Evolutionary conservation across 257 asterid genomes (phyloP).

Genomic region (Anisodus acutangulus): DNA sequence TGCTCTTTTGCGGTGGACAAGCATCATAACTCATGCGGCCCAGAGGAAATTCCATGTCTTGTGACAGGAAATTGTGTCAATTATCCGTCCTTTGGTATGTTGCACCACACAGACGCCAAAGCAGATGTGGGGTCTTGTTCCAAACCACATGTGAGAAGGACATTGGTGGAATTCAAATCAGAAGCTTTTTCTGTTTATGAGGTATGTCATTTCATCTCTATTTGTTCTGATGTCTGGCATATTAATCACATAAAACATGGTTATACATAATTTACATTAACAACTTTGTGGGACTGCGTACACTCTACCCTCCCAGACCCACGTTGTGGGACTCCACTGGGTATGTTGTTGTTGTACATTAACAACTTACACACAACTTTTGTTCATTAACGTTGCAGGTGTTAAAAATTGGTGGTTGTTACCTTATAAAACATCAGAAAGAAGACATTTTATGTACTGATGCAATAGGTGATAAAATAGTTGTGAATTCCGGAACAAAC

Average conservation of each 20-base stretch:
- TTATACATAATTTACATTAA: neutral
- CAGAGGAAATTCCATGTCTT: constrained; percentile 54
- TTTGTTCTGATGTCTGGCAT: neutral
- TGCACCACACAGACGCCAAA: constrained; percentile 47
- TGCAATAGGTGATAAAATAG: constrained; percentile 46
- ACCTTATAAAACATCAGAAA: constrained; percentile 58
- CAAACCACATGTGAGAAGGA: constrained; percentile 48
- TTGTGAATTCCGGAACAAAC: constrained; percentile 48
- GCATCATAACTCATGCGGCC: constrained; percentile 34
- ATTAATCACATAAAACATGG: neutral
- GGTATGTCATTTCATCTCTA: constrained; percentile 48
- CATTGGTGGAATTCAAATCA: constrained; percentile 67
- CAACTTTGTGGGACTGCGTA: neutral
- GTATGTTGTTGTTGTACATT: neutral
- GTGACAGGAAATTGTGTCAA: constrained; percentile 46
- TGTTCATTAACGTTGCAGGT: constrained; percentile 55
- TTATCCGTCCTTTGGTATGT: constrained; percentile 46
- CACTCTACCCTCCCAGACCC: no score
- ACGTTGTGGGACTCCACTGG: no score
- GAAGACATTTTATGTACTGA: constrained; percentile 49
- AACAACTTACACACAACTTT: neutral
- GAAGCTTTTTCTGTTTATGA: constrained; percentile 57
- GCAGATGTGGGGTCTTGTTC: constrained; percentile 46
- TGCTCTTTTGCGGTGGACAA: constrained; percentile 34
- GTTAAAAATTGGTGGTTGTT: constrained; percentile 64